Conservation (phyloP, 768 basidiomycete species). For the Auricularia heimuer region DNA sequence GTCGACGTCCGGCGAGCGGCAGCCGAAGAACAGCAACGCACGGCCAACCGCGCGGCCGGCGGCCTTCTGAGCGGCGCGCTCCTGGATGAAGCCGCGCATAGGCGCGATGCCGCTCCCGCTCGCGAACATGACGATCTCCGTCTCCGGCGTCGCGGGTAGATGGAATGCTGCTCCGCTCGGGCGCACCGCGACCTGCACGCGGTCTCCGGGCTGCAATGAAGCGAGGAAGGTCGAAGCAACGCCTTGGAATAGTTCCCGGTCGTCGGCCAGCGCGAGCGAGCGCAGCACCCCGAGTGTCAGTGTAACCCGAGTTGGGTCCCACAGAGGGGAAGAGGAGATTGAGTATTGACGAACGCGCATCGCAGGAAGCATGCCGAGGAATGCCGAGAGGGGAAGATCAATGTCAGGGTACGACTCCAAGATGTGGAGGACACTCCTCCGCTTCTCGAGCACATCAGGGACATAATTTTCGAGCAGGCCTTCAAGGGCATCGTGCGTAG, state of each 20-base stretch:
- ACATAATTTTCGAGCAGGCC: constrained; percentile 23
- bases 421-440: constrained; percentile 34
- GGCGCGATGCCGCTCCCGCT: constrained; percentile 41
- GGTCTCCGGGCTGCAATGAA: constrained; percentile 28
- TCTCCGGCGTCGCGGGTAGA: constrained; percentile 29
- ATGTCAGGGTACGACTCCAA: constrained; percentile 30
- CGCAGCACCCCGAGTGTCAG: constrained; percentile 37
- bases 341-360: constrained; percentile 45
- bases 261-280: constrained; percentile 26
- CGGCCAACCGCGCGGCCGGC: constrained; percentile 32
- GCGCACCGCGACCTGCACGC: constrained; percentile 34
- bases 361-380: constrained; percentile 33
- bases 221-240: constrained; percentile 40
- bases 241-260: constrained; percentile 29
- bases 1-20: constrained; percentile 32
- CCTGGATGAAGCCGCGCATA: constrained; percentile 43
- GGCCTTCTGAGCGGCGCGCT: constrained; percentile 36
- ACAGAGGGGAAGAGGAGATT: constrained; percentile 39
- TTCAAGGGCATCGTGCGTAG: constrained; percentile 21
- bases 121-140: constrained; percentile 36
- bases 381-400: constrained; percentile 26
- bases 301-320: constrained; percentile 31
- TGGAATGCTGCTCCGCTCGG: constrained; percentile 34
- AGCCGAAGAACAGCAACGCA: constrained; percentile 39
- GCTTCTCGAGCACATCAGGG: constrained; percentile 24